These are phyloP conservation scores for Trichoderma gamsii DNA, from an alignment of 495 filamentous ascomycete genomes.

Conservation along the genomic window DNA sequence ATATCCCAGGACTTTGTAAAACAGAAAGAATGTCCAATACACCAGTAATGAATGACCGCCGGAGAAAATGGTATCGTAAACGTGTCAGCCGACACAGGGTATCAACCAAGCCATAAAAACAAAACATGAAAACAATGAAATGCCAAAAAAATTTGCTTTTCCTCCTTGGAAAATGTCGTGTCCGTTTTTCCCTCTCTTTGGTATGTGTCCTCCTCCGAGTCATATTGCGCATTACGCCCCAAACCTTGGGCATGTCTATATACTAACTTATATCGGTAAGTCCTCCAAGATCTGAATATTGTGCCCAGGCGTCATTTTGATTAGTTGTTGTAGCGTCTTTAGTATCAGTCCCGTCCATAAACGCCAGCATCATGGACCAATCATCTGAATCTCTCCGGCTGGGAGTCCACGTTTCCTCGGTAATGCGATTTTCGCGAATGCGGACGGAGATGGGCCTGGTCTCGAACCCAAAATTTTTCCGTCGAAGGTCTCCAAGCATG, in stretches of 20 bases:
- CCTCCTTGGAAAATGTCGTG: background rate
- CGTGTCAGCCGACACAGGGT: constrained; percentile 9
- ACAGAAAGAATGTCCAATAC: constrained; percentile 8
- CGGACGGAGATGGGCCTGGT: background rate
- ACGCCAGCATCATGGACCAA: constrained; percentile 12
- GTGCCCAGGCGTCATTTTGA: constrained; percentile 29
- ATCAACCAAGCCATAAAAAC: constrained; percentile 12
- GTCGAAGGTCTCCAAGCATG: constrained; percentile 6
- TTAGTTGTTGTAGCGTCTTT: constrained; percentile 17
- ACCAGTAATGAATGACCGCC: constrained; percentile 7
- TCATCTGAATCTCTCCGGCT: constrained; percentile 19
- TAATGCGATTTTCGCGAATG: constrained; percentile 3
- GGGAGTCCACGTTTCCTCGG: background rate
- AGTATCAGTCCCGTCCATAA: constrained; percentile 12
- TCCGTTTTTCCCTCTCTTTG: background rate
- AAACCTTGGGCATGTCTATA: background rate
- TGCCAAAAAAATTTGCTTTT: background rate
- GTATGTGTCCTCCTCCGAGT: background rate
- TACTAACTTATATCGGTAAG: constrained; percentile 22
- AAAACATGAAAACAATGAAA: background rate
- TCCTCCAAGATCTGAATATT: constrained; percentile 30
- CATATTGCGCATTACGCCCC: background rate
- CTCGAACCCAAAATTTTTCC: constrained; percentile 7
- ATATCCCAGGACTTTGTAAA: constrained; percentile 8
- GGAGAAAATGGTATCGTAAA: constrained; percentile 12